Evolutionary conservation across 192 early-diverging fungal species (phyloP), one percentile per base, ranked within the genome.

Genomic region (Linnemannia hyalina): DNA sequence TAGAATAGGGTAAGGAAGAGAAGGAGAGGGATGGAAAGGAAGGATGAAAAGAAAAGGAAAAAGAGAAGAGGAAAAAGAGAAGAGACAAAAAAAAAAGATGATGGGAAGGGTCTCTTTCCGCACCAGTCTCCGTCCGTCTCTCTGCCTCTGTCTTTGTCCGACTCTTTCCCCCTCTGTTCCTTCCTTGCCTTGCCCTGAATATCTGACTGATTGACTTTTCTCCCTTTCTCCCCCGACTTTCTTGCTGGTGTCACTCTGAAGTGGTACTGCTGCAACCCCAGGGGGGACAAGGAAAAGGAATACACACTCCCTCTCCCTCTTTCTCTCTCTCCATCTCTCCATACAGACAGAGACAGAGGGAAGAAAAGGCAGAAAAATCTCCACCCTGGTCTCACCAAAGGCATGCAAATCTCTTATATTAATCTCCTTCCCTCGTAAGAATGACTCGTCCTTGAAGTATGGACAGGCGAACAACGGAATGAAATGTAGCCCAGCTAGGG

Each of bases 381-480:
- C 38, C 69, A 26, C 69, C 41, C 69, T 26, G 38, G 69, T 70
- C 69, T 42, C 38, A 47, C 72, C 72, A 29, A 65, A 65, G 9
- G n/a, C 23, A 60, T 8, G 57, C 57, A 23, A 26, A 23, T 26
- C 23, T 57, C 8, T n/a, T n/a, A 7, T 23, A 7, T n/a, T 23
- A 9, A 63, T 63, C 57, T 65, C 60, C n/a, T 10, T 65, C 29
- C 7, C n/a, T n/a, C n/a, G n/a, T n/a, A n/a, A n/a, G n/a, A n/a
- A n/a, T n/a, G n/a, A n/a, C n/a, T n/a, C 57, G 23, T 63, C 57
- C 57, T 26, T 35, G 35, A 35, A 35, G 35, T 35, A 35, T 63
- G 69, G 69, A 47, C 15, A 47, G 46, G 46, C 46, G 15, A 41
- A 70, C 29, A 70, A 40, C 69, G 40, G 36, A 41, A 70, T 70